phyloP scores from a whole-genome alignment of 1,284 basidiomycete species.

The Malassezia brasiliensis region DNA sequence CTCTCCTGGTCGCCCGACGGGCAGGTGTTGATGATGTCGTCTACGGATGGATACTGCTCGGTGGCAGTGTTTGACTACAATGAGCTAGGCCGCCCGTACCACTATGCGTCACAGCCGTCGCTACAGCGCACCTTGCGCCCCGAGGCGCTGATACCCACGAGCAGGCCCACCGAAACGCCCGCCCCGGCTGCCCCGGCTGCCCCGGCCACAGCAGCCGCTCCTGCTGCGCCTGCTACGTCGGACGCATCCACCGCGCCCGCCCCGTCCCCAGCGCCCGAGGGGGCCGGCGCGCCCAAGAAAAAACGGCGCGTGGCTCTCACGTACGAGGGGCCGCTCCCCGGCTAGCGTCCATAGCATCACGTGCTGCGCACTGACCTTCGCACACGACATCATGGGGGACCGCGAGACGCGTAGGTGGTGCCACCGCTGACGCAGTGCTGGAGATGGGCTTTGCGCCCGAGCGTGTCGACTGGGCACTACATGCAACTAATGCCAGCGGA shows the following conservation, averaged over 20 bases:
- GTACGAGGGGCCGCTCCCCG: slow-evolving; percentile 45
- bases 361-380: slow-evolving; percentile 2
- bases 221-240: no score
- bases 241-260: no score
- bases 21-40: slow-evolving; percentile 79
- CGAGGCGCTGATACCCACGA: slow-evolving; percentile 16
- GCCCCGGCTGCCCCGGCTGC: slow-evolving; percentile 5
- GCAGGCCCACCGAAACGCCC: background rate
- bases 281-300: slow-evolving; percentile 65
- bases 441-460: slow-evolving; percentile 45
- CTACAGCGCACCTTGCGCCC: slow-evolving; percentile 10
- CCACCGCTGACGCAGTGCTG: slow-evolving; percentile 22
- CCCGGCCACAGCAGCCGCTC: slow-evolving; percentile 15
- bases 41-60: slow-evolving; percentile 93
- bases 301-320: slow-evolving; percentile 75
- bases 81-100: slow-evolving; percentile 64
- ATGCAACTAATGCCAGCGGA: slow-evolving; percentile 18
- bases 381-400: slow-evolving; percentile 9
- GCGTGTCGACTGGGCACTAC: slow-evolving; percentile 45
- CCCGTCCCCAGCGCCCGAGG: slow-evolving; percentile 25
- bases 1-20: slow-evolving; percentile 94
- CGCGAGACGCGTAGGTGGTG: slow-evolving; percentile 9
- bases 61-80: slow-evolving; percentile 67
- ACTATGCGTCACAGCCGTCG: slow-evolving; percentile 24
- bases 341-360: slow-evolving; percentile 4